A percentile compares a stretch with the other conserved stretches of the same genome.
Conservation (phyloP, 1,284 basidiomycete genomes). For the Flammula alnicola region DNA sequence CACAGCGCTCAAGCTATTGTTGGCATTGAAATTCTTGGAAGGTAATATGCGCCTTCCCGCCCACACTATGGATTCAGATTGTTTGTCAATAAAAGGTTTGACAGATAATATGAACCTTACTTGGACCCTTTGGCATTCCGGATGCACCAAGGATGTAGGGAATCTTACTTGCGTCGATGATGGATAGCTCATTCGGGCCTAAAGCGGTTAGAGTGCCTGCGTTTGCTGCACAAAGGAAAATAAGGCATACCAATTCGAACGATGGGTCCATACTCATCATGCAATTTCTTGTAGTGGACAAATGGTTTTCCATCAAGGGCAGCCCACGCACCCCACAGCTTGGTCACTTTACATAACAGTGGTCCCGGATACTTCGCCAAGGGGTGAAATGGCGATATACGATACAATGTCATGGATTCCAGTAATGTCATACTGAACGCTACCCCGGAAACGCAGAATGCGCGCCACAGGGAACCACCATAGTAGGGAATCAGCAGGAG, state of each 20-base stretch:
- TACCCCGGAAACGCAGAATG: no score
- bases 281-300: constrained; percentile 32
- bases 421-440: no score
- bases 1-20: not conserved
- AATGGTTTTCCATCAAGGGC: constrained; percentile 37
- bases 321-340: constrained; percentile 33
- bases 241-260: constrained; percentile 40
- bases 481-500: no score
- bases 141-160: constrained; percentile 34
- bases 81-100: not conserved
- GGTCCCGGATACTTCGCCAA: constrained; percentile 48
- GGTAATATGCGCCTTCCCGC: no score
- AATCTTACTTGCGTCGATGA: constrained; percentile 34
- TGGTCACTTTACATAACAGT: constrained; percentile 36
- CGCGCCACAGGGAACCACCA: no score
- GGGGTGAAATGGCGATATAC: constrained; percentile 50
- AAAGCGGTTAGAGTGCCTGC: constrained; percentile 12
- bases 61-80: not conserved
- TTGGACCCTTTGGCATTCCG: constrained; percentile 43
- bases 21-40: not conserved
- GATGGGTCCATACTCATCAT: constrained; percentile 43
- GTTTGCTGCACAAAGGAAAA: not conserved
- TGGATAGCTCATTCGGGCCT: constrained; percentile 46
- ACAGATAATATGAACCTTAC: constrained; percentile 28
- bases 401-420: constrained; percentile 35